A percentile compares a stretch with the other conserved stretches of the same genome.
These are phyloP conservation scores for Trematosphaeria pertusa DNA, from an alignment of 2,329 filamentous ascomycete species.

Conservation along the genomic window DNA sequence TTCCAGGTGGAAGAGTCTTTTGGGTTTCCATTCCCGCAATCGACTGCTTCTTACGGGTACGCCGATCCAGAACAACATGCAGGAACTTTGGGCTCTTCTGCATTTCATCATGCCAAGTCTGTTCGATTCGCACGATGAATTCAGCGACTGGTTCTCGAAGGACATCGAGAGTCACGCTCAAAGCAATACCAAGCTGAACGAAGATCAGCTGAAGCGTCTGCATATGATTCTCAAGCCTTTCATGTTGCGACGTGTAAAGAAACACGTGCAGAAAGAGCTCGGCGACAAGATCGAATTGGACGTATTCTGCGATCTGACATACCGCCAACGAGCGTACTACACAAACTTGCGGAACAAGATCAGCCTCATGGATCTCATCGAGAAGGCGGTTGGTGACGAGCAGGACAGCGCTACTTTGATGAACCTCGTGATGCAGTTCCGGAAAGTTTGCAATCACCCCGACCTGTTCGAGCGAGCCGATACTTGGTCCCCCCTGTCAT, in stretches of 20 bases:
- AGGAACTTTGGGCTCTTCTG: slow-evolving; percentile 94
- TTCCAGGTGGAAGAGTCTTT: slow-evolving; percentile 93
- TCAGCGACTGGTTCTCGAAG: slow-evolving; percentile 93
- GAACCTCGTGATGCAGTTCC: slow-evolving; percentile 99
- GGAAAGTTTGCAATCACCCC: slow-evolving; percentile 98
- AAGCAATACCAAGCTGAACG: slow-evolving; percentile 99
- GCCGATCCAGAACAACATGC: slow-evolving; percentile 99
- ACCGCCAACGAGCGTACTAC: slow-evolving; percentile 94
- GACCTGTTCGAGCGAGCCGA: slow-evolving; percentile 96
- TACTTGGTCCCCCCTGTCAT: slow-evolving; percentile 83
- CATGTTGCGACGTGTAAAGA: slow-evolving; percentile 99
- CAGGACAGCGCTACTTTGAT: slow-evolving; percentile 95
- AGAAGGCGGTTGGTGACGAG: slow-evolving; percentile 94
- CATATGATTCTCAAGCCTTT: slow-evolving; percentile 99
- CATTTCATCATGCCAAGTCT: slow-evolving; percentile 99
- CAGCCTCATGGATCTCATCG: slow-evolving; percentile 97
- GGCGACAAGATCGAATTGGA: slow-evolving; percentile 98
- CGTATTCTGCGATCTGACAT: slow-evolving; percentile 95
- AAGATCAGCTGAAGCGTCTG: slow-evolving; percentile 93
- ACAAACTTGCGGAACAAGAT: slow-evolving; percentile 93
- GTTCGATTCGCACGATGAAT: slow-evolving; percentile 92
- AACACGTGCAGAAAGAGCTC: slow-evolving; percentile 98
- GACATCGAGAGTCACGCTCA: slow-evolving; percentile 98
- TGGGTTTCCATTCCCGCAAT: slow-evolving; percentile 95
- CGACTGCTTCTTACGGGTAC: slow-evolving; percentile 92